Evolutionary conservation across 352 stramenopile species (phyloP).

Genomic region (Globisporangium apiculatum): DNA sequence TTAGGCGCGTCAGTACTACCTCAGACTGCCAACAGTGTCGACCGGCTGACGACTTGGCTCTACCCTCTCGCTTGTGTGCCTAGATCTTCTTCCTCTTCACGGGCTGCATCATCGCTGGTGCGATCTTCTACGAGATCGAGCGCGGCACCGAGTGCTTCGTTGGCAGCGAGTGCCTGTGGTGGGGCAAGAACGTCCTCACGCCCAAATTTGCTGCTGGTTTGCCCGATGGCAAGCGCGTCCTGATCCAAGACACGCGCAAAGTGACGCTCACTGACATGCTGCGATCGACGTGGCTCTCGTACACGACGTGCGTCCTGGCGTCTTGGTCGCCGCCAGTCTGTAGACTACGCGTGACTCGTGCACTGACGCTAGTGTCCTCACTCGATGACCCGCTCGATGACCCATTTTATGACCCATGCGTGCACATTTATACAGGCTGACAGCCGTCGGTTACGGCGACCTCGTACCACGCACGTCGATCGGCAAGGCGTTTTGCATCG

Average conservation of each 20-base stretch:
- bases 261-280: conserved; percentile 63
- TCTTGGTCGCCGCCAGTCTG: neutral
- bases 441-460: conserved; percentile 72
- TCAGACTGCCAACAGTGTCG: too few relatives aligned
- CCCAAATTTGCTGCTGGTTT: conserved; percentile 24
- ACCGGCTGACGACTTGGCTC: neutral
- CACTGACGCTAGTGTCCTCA: neutral
- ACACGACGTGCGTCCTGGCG: conserved; percentile 34
- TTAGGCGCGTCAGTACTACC: neutral
- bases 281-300: conserved; percentile 63
- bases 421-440: conserved; percentile 25
- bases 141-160: conserved; percentile 63
- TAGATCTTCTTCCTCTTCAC: conserved; percentile 76
- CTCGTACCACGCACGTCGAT: conserved; percentile 50
- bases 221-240: conserved; percentile 45
- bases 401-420: neutral
- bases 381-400: too few relatives aligned
- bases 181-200: conserved; percentile 46
- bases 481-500: conserved; percentile 55
- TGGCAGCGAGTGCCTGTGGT: conserved; percentile 47
- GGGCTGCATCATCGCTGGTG: conserved; percentile 51
- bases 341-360: neutral
- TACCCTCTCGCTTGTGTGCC: neutral
- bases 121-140: conserved; percentile 71
- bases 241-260: conserved; percentile 47